Evolutionary conservation across 345 rosid genomes (phyloP).

Genomic region (Gynandropsis gynandra): DNA sequence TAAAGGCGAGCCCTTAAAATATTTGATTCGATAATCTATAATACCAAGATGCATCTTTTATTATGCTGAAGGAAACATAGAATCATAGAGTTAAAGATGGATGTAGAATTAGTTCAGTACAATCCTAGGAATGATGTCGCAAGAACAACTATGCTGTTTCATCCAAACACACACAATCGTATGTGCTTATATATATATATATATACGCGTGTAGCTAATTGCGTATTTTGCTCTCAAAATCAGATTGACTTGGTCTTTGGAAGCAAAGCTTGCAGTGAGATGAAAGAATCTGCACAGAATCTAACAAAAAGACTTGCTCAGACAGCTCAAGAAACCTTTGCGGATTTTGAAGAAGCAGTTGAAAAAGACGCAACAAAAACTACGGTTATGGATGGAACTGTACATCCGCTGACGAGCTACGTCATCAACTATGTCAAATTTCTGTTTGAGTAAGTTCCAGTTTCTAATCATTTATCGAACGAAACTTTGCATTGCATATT

Average conservation of each 20-base stretch:
- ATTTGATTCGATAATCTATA: too few relatives aligned
- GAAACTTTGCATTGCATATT: not conserved
- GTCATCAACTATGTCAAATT: conserved; percentile 94
- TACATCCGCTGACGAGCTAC: conserved; percentile 96
- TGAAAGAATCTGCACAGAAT: conserved; percentile 66
- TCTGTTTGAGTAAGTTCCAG: conserved; percentile 72
- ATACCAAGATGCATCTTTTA: too few relatives aligned
- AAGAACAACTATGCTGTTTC: too few relatives aligned
- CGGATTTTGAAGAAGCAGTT: conserved; percentile 93
- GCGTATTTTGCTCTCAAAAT: not conserved
- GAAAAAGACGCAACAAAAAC: conserved; percentile 97
- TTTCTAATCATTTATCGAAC: not conserved
- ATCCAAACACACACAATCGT: not conserved
- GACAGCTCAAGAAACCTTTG: conserved; percentile 90
- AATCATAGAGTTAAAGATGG: not conserved
- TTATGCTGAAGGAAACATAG: too few relatives aligned
- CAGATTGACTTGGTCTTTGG: conserved; percentile 64
- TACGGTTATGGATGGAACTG: conserved; percentile 93
- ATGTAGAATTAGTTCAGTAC: too few relatives aligned
- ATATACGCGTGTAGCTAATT: not conserved
- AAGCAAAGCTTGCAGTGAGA: conserved; percentile 58
- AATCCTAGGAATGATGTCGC: too few relatives aligned
- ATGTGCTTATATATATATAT: not conserved
- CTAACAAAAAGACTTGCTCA: conserved; percentile 80
- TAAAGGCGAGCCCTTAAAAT: too few relatives aligned